phyloP scores from a whole-genome alignment of 305 asterid genomes.

The Coffea humblotiana region DNA sequence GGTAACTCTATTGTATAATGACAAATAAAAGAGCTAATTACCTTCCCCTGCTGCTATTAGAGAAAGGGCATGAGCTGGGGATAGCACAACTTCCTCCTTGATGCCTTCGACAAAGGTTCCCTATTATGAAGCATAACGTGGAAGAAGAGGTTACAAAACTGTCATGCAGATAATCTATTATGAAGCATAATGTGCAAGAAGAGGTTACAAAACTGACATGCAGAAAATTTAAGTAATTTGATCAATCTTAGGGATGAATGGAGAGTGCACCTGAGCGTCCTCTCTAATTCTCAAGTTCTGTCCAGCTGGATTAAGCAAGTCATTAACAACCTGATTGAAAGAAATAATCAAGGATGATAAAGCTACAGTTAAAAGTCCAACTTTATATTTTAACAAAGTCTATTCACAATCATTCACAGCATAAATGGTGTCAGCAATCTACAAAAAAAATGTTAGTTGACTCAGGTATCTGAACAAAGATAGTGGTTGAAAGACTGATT shows the following conservation, averaged over 20 bases:
- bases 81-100: constrained; percentile 94
- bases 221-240: not conserved
- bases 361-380: constrained; percentile 2
- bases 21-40: constrained; percentile 15
- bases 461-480: not conserved
- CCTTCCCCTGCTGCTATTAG: constrained; percentile 99
- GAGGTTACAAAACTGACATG: not conserved
- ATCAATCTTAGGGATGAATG: not conserved
- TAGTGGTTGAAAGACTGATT: not conserved
- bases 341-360: constrained; percentile 20
- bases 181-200: constrained; percentile 21
- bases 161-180: not conserved
- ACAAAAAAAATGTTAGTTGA: not conserved
- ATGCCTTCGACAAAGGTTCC: constrained; percentile 98
- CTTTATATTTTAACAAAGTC: not conserved
- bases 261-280: constrained; percentile 76
- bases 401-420: not conserved
- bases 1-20: not conserved
- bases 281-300: constrained; percentile 96
- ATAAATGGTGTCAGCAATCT: constrained; percentile 5
- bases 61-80: constrained; percentile 99
- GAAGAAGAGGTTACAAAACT: constrained; percentile 7
- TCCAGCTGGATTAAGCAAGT: constrained; percentile 99
- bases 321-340: constrained; percentile 88
- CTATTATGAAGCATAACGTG: constrained; percentile 41